Evolutionary conservation across 1,284 basidiomycete species (phyloP).

Genomic region (Naganishia cerealis): DNA sequence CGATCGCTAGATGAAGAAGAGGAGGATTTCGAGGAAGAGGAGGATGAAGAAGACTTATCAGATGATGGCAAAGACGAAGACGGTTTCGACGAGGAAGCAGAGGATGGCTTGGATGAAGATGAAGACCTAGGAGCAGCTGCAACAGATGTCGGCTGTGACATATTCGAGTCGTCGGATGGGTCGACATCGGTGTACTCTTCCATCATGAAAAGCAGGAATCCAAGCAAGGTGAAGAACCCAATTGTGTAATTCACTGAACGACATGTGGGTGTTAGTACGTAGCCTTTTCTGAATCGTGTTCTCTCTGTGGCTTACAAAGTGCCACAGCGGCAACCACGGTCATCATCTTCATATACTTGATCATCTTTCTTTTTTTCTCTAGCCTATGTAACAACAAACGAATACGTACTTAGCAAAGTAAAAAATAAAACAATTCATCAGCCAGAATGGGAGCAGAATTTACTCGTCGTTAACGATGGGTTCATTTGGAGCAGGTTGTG

Average conservation of each 20-base stretch:
- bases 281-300: neutral
- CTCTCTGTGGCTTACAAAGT: slow-evolving; percentile 15
- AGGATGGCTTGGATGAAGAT: slow-evolving; percentile 1
- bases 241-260: slow-evolving; percentile 29
- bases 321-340: slow-evolving; percentile 27
- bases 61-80: neutral
- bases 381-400: slow-evolving; percentile 7
- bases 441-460: neutral
- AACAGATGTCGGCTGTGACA: no score
- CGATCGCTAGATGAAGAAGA: slow-evolving; percentile 13
- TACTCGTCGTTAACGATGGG: neutral
- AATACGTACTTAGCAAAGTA: neutral
- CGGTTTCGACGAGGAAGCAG: neutral
- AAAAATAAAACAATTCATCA: neutral
- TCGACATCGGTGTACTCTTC: slow-evolving; percentile 19
- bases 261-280: neutral
- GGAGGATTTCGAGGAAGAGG: slow-evolving; percentile 3
- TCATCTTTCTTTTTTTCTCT: slow-evolving; percentile 10
- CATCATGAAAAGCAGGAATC: slow-evolving; percentile 30
- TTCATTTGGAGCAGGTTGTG: neutral
- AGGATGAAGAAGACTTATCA: neutral
- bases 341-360: slow-evolving; percentile 30
- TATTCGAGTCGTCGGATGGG: neutral
- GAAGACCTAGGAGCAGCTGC: neutral
- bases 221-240: slow-evolving; percentile 29